These are phyloP conservation scores for Thamnidium elegans DNA, from an alignment of 192 early-diverging fungal genomes.

Conservation along the genomic window DNA sequence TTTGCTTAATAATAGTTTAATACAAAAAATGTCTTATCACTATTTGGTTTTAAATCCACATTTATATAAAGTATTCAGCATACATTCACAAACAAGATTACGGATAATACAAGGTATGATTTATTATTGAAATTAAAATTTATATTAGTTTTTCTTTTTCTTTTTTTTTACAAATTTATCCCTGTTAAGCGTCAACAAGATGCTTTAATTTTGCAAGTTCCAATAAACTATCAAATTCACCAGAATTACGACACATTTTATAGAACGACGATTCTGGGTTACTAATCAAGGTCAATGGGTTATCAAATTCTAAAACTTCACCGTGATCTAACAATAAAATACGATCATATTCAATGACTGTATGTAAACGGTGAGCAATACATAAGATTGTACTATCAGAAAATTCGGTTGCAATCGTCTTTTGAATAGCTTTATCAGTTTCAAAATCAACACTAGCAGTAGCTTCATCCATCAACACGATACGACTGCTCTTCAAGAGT, in stretches of 20 bases:
- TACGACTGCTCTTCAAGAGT: slow-evolving; percentile 49
- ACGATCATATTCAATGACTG: slow-evolving; percentile 70
- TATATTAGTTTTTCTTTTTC: background rate
- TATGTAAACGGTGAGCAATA: slow-evolving; percentile 56
- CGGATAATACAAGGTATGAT: background rate
- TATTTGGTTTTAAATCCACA: no score
- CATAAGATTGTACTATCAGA: slow-evolving; percentile 56
- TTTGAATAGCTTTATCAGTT: slow-evolving; percentile 60
- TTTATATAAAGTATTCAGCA: no score
- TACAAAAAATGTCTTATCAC: no score
- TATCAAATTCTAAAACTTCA: slow-evolving; percentile 74
- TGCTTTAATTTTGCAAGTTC: slow-evolving; percentile 48
- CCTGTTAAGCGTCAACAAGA: slow-evolving; percentile 9
- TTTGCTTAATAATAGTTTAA: no score
- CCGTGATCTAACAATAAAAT: slow-evolving; percentile 81
- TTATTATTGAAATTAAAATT: no score
- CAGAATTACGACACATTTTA: slow-evolving; percentile 78
- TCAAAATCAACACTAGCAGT: slow-evolving; percentile 51
- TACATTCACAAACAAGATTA: background rate
- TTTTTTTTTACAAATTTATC: no score
- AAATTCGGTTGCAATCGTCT: slow-evolving; percentile 53
- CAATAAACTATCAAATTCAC: slow-evolving; percentile 71
- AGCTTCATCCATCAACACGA: slow-evolving; percentile 59
- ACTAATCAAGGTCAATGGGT: slow-evolving; percentile 68
- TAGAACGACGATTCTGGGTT: slow-evolving; percentile 60